Evolutionary conservation across 164 flowering plant genomes (phyloP), one percentile per base, ranked within the genome.

Genomic region (Tetracentron sinense): DNA sequence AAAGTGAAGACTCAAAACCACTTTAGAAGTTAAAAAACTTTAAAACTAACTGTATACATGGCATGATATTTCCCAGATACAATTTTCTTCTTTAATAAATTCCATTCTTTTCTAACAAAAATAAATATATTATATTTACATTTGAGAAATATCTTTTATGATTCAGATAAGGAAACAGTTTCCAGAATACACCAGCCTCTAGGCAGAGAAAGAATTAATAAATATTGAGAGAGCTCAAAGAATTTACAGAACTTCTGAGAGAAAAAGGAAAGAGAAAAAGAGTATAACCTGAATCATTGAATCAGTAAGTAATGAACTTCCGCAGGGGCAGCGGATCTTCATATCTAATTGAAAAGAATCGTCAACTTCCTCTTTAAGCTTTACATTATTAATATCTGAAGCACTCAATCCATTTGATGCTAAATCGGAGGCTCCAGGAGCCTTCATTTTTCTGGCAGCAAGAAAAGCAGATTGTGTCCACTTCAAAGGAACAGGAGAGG

Each of bases 321-420:
- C 97, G 83, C 99, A 95, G 0, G 79, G 83, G 70, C 99, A 95
- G 3, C 97, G 89, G 67, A 88, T 73, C 74, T 85, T 91, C 63
- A 68, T 72, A 50, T 83, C 89, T 42, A 73, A 21, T 35, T 75
- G 80, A 61, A 57, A 74, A 27, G 81, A 59, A 56, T 86, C 92
- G 17, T 81, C 94, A 60, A 66, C 61, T 72, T 88, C 97, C 52
- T 86, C 96, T 71, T 83, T 90, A 25, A 74, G 69, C 64, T 82
- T 84, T 60, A 72, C 56, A 55, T 70, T 78, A 60, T 72, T 80
- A 60, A 68, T 70, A 62, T 83, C 84, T 48, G 89, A 77, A 28
- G 74, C 71, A 68, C 72, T 80, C 26, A 77, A 87, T 25, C 85
- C 85, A 58, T 78, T 87, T 31, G 99, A 82, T 60, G 97, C 91